Base-by-base conservation (phyloP, 768 basidiomycete species). In the Macrolepiota albuminosa region DNA sequence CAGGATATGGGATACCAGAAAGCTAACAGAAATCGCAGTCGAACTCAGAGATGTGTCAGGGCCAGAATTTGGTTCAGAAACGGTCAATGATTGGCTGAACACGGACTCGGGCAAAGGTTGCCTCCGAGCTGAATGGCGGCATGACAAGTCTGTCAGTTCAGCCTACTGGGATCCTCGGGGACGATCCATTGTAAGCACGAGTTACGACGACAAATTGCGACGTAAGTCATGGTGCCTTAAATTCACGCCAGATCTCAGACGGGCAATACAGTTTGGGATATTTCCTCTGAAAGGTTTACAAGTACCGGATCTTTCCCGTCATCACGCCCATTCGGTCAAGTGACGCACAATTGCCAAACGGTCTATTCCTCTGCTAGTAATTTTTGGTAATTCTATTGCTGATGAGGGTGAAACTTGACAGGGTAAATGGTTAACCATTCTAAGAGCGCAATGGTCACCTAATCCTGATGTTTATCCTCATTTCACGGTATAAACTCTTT, bases 141-240 rank as follows among this genome's bases (percentile, higher is more conserved):
- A 94, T 67, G 80, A 83, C 58, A 89, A 90, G 69, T 88, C 89
- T 16, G 89, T 85, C 48, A 93, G 87, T 62, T 86, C 92, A 16
- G 92, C 89, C 0, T 93, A 88, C 65, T 94, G 92, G 92, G 91
- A 93, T 70, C 84, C 91, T 3, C 77, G 86, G 58, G 92, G 92
- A 3, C 81, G 88, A 31, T 78, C 83, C 54, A 85, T 94, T 61
- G 85, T 93, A 51, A 92, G 89, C 70, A 94, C 92, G 5, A 86
- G 87, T 69, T 94, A 94, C 64, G 92, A 94, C 63, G 86, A 94
- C 72, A 82, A 80, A 3, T 63, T 94, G 39, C 78, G 89, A 66
- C 65, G 92, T 93, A 67, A 65, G 87, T 78, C 7, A 33, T 26
- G 49, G 37, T n/a, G 49, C 49, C 50, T 53, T 52, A 14, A 54